These are phyloP conservation scores for Obelidium mucronatum DNA, from an alignment of 192 early-diverging fungal genomes.

Conservation along the genomic window DNA sequence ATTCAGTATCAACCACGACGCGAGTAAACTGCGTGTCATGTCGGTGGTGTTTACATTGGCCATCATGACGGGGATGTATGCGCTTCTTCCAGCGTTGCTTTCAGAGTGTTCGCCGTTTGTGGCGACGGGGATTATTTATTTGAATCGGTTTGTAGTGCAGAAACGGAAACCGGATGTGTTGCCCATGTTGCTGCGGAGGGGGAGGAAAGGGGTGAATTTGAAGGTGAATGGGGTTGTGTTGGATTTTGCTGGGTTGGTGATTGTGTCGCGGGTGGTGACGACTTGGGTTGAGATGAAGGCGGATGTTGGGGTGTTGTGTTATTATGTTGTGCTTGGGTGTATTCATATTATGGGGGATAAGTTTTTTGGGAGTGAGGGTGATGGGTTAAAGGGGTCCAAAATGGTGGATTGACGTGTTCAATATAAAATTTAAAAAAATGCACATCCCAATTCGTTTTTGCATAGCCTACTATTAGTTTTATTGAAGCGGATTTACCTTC, in stretches of 20 bases:
- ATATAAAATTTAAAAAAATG: too few relatives aligned
- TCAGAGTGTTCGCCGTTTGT: neutral
- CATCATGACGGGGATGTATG: neutral
- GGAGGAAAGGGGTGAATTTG: neutral
- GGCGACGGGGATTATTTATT: slow-evolving; percentile 14
- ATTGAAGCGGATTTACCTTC: too few relatives aligned
- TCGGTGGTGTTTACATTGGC: slow-evolving; percentile 1
- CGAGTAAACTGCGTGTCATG: neutral
- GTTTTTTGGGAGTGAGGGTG: too few relatives aligned
- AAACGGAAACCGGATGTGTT: neutral
- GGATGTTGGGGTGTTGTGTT: slow-evolving; percentile 12
- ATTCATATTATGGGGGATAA: slow-evolving; percentile 16
- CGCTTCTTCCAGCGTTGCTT: neutral
- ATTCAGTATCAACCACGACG: neutral
- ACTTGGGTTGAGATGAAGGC: neutral
- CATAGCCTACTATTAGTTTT: too few relatives aligned
- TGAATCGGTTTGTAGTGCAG: slow-evolving; percentile 7
- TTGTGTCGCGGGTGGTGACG: slow-evolving; percentile 4
- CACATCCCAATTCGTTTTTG: too few relatives aligned
- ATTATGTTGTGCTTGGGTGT: slow-evolving; percentile 18
- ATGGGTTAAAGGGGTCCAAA: too few relatives aligned
- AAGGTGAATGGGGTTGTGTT: neutral
- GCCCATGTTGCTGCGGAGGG: neutral
- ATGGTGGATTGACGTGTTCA: too few relatives aligned
- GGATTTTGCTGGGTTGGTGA: slow-evolving; percentile 24